Conservation (phyloP, 306 rosid genomes). For the Lathyrus sativus region DNA sequence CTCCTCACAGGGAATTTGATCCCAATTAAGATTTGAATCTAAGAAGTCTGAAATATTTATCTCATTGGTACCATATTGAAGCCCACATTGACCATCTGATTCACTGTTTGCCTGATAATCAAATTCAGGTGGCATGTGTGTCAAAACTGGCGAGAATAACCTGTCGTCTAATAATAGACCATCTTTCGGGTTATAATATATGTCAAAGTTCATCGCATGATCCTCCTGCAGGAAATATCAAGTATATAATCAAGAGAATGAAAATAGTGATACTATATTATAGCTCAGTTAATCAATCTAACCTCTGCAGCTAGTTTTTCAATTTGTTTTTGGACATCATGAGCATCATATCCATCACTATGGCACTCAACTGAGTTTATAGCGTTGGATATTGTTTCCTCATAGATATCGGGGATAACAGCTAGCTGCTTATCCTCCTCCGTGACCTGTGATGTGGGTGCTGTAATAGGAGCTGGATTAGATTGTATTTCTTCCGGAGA, state of each 20-base stretch:
- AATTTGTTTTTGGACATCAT: constrained; percentile 35
- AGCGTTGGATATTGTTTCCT: constrained; percentile 54
- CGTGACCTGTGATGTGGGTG: constrained; percentile 49
- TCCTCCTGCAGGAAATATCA: constrained; percentile 40
- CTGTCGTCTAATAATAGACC: constrained; percentile 47
- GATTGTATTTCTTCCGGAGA: constrained; percentile 62
- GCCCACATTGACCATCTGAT: constrained; percentile 36
- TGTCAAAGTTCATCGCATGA: constrained; percentile 36
- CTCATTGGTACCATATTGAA: constrained; percentile 55
- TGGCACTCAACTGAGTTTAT: constrained; percentile 41
- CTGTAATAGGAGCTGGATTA: constrained; percentile 44
- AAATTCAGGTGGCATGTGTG: constrained; percentile 49
- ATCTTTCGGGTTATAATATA: constrained; percentile 36
- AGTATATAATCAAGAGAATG: background rate
- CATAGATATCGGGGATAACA: constrained; percentile 38
- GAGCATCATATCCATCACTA: constrained; percentile 43
- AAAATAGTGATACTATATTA: constrained; percentile 3
- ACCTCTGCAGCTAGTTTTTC: constrained; percentile 42
- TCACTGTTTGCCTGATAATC: constrained; percentile 39
- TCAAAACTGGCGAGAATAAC: constrained; percentile 59
- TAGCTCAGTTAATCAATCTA: constrained; percentile 33
- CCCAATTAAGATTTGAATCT: constrained; percentile 44
- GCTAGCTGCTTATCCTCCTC: constrained; percentile 44
- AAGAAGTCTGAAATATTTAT: constrained; percentile 50
- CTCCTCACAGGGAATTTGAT: constrained; percentile 40